Conservation (phyloP, 495 filamentous ascomycete genomes). For the Podospora didyma region DNA sequence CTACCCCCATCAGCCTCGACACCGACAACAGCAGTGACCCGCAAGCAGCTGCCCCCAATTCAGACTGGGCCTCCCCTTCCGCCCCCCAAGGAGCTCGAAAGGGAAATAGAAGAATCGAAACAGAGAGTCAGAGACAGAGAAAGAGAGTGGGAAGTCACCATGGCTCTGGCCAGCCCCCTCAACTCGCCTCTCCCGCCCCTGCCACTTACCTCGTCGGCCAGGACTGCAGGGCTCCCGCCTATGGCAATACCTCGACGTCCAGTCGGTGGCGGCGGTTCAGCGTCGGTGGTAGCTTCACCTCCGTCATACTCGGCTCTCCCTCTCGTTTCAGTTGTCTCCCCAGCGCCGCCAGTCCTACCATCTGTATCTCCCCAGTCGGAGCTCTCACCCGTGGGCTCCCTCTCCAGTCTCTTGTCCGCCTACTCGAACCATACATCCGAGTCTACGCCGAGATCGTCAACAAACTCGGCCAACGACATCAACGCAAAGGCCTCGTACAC, state of each 20-base stretch:
- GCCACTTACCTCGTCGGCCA: conserved; percentile 3
- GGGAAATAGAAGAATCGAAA: background rate
- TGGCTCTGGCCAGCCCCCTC: conserved; percentile 18
- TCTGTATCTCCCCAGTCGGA: conserved; percentile 6
- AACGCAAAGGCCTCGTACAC: conserved; percentile 32
- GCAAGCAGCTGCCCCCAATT: conserved; percentile 15
- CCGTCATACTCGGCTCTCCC: background rate
- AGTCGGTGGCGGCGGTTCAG: conserved; percentile 12
- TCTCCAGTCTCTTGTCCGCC: conserved; percentile 43
- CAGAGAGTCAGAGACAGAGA: background rate
- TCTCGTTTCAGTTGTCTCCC: conserved; percentile 1
- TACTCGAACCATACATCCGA: conserved; percentile 40
- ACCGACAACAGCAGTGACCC: background rate
- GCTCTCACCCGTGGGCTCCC: conserved; percentile 32
- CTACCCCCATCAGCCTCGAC: conserved; percentile 1
- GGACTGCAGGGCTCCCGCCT: conserved; percentile 3
- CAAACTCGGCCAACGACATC: conserved; percentile 27
- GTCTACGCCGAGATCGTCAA: conserved; percentile 29
- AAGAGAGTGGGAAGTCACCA: conserved; percentile 5
- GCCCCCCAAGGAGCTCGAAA: conserved; percentile 16
- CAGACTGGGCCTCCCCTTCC: conserved; percentile 16
- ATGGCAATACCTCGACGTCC: conserved; percentile 29
- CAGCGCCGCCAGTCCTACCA: background rate
- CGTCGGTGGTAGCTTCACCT: conserved; percentile 3
- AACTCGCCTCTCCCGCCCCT: conserved; percentile 32